Evolutionary conservation across 1,284 basidiomycete species (phyloP), one percentile per base, ranked within the genome.

Genomic region (Ustilago bromivora): DNA sequence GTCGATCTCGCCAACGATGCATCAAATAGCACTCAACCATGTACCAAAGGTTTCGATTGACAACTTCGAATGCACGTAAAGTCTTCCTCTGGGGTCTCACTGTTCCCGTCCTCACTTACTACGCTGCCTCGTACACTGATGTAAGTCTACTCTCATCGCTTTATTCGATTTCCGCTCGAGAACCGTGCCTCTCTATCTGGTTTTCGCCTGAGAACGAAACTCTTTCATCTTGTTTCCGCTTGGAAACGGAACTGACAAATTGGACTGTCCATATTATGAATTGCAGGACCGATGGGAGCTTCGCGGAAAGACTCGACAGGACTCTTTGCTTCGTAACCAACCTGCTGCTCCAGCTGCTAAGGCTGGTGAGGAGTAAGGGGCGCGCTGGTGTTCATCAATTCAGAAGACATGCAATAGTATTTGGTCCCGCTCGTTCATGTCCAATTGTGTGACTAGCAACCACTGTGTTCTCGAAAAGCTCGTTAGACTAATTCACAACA

Each of bases 21-120:
- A 4, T 6, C 35, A 34, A 19, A 32, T 1, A 62, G 60, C 83
- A 84, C 76, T 77, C 79, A 62, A 80, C 83, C 53, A 84, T 84
- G 83, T 84, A 84, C 76, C 72, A 78, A 58, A 75, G 82, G 32
- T 84, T 84, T 77, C 77, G 78, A 47, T 61, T 82, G 58, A 84
- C 83, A 32, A 53, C 76, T 0, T 63, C 72, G 28, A 82, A 82
- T 41, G 65, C 79, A 35, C 75, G 78, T 28, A 41, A 54, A 23
- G 61, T 82, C 41, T 31, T 80, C 15, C 35, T 82, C 28, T 83
- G 77, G 79, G 83, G 78, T 19, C 23, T 82, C 32, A 61, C 73
- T 28, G 70, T 84, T 5, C 83, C 83, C 10, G 43, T 76, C 2
- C 61, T 77, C 32, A 75, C 73, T 40, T 80, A 76, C 76, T 76